A percentile compares a stretch with the other conserved stretches of the same genome.
phyloP scores from a whole-genome alignment of 495 filamentous ascomycete genomes.

The Penicillium bovifimosum region DNA sequence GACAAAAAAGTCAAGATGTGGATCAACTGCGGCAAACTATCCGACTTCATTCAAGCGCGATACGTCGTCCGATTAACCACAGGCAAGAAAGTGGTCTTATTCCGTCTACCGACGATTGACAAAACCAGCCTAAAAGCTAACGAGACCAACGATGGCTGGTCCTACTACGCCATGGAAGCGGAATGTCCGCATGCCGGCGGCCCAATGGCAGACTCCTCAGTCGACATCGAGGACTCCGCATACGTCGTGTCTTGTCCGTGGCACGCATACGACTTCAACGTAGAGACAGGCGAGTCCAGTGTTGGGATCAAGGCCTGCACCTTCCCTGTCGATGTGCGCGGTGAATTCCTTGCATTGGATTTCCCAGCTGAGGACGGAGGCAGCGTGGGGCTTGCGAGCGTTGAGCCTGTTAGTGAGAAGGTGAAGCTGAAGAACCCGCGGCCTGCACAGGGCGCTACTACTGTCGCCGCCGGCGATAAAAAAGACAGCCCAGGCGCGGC shows the following conservation, averaged over 20 bases:
- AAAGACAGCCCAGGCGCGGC: conserved; percentile 17
- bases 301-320: conserved; percentile 50
- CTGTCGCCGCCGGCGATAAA: neutral
- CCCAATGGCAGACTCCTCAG: conserved; percentile 44
- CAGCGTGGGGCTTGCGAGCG: conserved; percentile 23
- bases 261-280: conserved; percentile 54
- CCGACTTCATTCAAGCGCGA: conserved; percentile 38
- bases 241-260: conserved; percentile 52
- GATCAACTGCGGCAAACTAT: conserved; percentile 33
- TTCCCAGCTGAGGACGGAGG: conserved; percentile 21
- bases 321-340: conserved; percentile 40
- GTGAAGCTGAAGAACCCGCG: conserved; percentile 43
- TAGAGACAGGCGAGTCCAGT: conserved; percentile 51
- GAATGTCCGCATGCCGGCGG: conserved; percentile 50
- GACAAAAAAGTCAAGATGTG: conserved; percentile 16
- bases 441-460: conserved; percentile 10
- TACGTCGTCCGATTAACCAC: conserved; percentile 46
- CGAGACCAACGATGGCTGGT: conserved; percentile 40
- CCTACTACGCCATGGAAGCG: conserved; percentile 50
- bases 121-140: conserved; percentile 25
- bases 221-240: conserved; percentile 51
- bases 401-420: conserved; percentile 47
- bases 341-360: conserved; percentile 31
- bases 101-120: conserved; percentile 44
- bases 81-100: conserved; percentile 47